A percentile compares a stretch with the other conserved stretches of the same genome.
Evolutionary conservation across 495 filamentous ascomycete species (phyloP).

Genomic region (Hypoxylon lienhwacheense): DNA sequence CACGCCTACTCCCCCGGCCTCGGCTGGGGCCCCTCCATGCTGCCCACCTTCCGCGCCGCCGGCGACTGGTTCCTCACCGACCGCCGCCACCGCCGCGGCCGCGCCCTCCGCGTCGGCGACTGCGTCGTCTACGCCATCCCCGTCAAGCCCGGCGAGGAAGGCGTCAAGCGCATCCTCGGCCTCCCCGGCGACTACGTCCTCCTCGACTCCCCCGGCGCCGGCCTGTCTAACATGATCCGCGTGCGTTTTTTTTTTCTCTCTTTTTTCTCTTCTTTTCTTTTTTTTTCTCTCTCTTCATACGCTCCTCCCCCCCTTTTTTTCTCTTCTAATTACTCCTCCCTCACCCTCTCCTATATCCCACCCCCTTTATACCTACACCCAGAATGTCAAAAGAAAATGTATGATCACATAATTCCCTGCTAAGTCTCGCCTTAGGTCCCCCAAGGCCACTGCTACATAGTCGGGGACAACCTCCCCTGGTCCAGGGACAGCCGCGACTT

Average conservation of each 20-base stretch:
- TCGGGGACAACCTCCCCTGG: constrained; percentile 81
- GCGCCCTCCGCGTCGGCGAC: constrained; percentile 76
- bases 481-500: constrained; percentile 84
- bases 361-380: neutral
- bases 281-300: neutral
- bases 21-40: constrained; percentile 72
- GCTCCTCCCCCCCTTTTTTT: neutral
- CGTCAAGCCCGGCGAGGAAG: constrained; percentile 60
- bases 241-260: constrained; percentile 45
- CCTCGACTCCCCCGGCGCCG: constrained; percentile 55
- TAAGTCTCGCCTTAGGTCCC: constrained; percentile 63
- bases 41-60: constrained; percentile 68
- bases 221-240: constrained; percentile 70
- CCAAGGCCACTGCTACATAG: constrained; percentile 83
- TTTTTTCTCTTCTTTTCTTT: neutral
- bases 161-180: constrained; percentile 80
- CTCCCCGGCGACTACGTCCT: constrained; percentile 90
- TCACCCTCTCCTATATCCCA: no score
- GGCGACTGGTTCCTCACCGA: constrained; percentile 72
- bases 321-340: neutral
- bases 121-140: constrained; percentile 78
- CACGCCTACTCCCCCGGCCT: constrained; percentile 56
- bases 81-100: constrained; percentile 65
- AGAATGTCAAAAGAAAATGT: neutral
- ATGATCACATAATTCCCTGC: no score